Evolutionary conservation across 345 rosid species (phyloP).

Genomic region (Camelina hispida): DNA sequence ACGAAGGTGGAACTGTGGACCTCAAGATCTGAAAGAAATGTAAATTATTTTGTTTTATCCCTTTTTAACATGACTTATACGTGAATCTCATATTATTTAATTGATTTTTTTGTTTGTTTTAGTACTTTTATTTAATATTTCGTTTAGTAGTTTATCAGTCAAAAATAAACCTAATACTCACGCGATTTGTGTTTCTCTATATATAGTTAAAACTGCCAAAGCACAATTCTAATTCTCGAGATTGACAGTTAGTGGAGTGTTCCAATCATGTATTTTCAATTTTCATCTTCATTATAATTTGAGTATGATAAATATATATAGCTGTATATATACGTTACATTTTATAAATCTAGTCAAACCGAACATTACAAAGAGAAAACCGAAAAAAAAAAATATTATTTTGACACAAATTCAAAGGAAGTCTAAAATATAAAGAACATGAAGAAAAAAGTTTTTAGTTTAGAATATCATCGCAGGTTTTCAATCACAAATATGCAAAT

Average conservation of each 20-base stretch:
- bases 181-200: constrained; percentile 31
- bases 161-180: constrained; percentile 28
- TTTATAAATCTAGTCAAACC: too few relatives aligned
- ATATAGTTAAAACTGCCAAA: constrained; percentile 29
- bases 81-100: constrained; percentile 28
- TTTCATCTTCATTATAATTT: not conserved
- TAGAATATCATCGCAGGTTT: not conserved
- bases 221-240: constrained; percentile 27
- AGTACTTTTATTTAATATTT: constrained; percentile 7
- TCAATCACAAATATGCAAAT: not conserved
- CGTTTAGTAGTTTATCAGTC: constrained; percentile 22
- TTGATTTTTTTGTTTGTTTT: constrained; percentile 1
- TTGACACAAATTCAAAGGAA: not conserved
- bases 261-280: not conserved
- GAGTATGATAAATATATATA: not conserved
- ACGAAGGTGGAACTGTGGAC: constrained; percentile 47
- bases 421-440: not conserved
- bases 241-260: constrained; percentile 24
- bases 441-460: too few relatives aligned
- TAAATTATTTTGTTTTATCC: constrained; percentile 37
- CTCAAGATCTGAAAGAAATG: constrained; percentile 45
- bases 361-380: not conserved
- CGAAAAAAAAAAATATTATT: too few relatives aligned
- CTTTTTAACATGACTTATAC: constrained; percentile 41
- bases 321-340: not conserved